phyloP scores from a whole-genome alignment of 2,329 filamentous ascomycete genomes.

The Clonostachys sp. region DNA sequence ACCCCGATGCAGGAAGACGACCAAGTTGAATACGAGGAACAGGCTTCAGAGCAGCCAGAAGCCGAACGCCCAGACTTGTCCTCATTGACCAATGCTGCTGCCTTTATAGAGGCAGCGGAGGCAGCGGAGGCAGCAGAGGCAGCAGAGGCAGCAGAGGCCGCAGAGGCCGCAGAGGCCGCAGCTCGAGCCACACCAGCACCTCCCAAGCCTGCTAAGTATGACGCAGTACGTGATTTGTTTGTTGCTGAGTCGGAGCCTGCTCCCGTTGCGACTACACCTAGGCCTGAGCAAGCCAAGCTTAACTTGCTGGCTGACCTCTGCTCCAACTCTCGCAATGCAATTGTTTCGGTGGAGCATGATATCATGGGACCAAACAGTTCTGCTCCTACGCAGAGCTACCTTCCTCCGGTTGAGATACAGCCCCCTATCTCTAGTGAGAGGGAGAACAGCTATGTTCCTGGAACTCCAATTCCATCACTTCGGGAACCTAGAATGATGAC shows the following conservation, averaged over 20 bases:
- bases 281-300: conserved; percentile 16
- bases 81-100: conserved; percentile 10
- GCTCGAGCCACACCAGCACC: conserved; percentile 3
- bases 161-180: neutral
- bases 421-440: conserved; percentile 1
- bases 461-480: neutral
- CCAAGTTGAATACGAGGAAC: neutral
- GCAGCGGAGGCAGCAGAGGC: conserved; percentile 2
- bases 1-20: conserved; percentile 1
- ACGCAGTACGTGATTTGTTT: conserved; percentile 33
- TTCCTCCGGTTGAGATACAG: neutral
- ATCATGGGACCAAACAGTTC: neutral
- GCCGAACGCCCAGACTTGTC: conserved; percentile 5
- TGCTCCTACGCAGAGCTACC: too few species aligned
- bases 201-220: conserved; percentile 12
- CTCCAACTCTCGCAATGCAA: conserved; percentile 13
- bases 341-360: neutral
- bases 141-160: conserved; percentile 4
- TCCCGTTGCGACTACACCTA: conserved; percentile 6
- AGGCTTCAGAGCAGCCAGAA: conserved; percentile 1
- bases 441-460: conserved; percentile 3
- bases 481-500: neutral
- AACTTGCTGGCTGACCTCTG: conserved; percentile 27
- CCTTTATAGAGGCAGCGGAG: conserved; percentile 9
- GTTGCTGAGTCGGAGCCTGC: conserved; percentile 24